Base-by-base conservation (phyloP, 352 stramenopile species). In the Globisporangium rhizosaccharum region DNA sequence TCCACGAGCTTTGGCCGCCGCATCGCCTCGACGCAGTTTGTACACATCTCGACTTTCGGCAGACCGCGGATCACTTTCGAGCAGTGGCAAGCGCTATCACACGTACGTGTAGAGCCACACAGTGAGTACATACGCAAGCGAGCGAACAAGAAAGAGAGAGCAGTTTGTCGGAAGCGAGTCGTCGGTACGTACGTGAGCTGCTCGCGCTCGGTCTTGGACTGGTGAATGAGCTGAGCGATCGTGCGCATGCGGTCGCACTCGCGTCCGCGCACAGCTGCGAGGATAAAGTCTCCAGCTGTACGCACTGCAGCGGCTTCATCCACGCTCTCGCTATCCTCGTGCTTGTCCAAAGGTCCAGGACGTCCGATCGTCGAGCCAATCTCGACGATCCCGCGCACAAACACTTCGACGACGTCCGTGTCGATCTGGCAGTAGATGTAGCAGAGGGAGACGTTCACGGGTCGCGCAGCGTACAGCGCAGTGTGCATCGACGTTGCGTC, bases 21-120 rank as follows among this genome's bases (percentile, higher is more conserved):
- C 78, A 88, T 85, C 25, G 70, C 66, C 52, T 80, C 65, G 55
- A 56, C 62, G 45, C 78, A 88, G 33, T 65, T 70, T 0, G 75
- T 80, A 54, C 78, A 88, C 59, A 88, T 76, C 65, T 84, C 78
- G 37, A 84, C 68, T 54, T 82, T 82, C 12, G 75, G 68, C 33
- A 88, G 63, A 0, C 74, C 70, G 8, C 50, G 57, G 17, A 88
- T 51, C 20, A 82, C 51, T 39, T 73, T 81, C 0, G 78, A 88
- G 50, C 78, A 88, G 53, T 81, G 72, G 54, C 78, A 88, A 15
- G 41, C 73, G 37, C 78, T 85, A 44, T 25, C 44, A 6, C 2
- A n/a, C 17, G 14, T 51, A 10, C 37, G 61, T n/a, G 2, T 41
- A 41, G 8, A 8, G 36, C 7, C 36, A 41, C 36, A 41, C 36